Base-by-base conservation (phyloP, 129 eudicot species). In the Lactuca saligna region DNA sequence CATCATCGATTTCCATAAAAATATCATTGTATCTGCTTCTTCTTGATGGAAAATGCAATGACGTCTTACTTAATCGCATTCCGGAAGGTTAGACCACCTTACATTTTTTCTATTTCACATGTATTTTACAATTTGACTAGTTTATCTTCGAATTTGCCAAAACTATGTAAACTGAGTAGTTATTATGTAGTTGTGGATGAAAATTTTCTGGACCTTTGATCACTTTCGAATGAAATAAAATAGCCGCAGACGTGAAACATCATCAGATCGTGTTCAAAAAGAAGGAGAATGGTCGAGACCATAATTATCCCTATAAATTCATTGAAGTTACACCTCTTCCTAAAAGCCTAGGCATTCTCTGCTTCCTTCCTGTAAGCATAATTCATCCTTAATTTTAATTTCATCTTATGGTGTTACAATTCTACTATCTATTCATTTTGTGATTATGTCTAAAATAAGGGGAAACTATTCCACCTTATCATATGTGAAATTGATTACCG, bases 241-340 rank as follows among this genome's bases (percentile, higher is more conserved):
- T 80, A 84, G 77, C 48, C 76, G 48, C 77, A 83, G 76, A 63
- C 65, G 80, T 70, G 32, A 79, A 69, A 0, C 29, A 25, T 25
- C 81, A 25, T 25, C 29, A 74, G 62, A 70, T 88, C 31, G 37
- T 70, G 1, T 91, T 96, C 80, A 84, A 88, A 73, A 91, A 84
- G 85, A 88, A 81, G 69, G 89, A 84, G 74, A 82, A 77, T 61
- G 95, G 87, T 20, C 81, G 90, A 69, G 94, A 84, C 16, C 86
- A 82, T 16, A 86, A 73, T 63, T 38, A 79, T 56, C 96, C 95
- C 8, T 89, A 92, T 61, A 89, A 86, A 81, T 96, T 92, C 37
- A 82, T 89, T 39, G 95, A 86, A 77, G 83, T 92, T 59, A 86
- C 95, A 17, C 98, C 98, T 51, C 96, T 96, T 4, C 98, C 98